A percentile compares a stretch with the other conserved stretches of the same genome.
These are phyloP conservation scores for Stagonosporopsis cucurbitacearum DNA, from an alignment of 2,329 filamentous ascomycete species.

Conservation along the genomic window DNA sequence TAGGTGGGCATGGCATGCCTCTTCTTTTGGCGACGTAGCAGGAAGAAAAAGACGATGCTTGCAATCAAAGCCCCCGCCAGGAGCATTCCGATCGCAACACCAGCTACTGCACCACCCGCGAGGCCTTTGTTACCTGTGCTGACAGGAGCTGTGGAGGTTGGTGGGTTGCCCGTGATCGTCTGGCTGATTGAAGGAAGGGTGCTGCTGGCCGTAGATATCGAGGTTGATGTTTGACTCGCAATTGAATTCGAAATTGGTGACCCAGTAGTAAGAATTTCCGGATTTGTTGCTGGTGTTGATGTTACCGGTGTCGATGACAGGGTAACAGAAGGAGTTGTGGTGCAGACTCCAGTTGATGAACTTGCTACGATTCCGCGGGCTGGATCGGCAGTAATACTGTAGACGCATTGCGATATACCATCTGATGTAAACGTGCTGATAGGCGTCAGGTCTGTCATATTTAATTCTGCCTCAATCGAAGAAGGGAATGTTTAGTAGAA, in stretches of 20 bases:
- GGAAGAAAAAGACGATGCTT: conserved; percentile 15
- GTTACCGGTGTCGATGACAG: too few species aligned
- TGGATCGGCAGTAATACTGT: not conserved
- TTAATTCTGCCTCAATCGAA: not conserved
- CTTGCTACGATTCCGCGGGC: not conserved
- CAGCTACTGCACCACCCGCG: conserved; percentile 22
- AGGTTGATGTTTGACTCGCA: not conserved
- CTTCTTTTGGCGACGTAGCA: conserved; percentile 21
- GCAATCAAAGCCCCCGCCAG: conserved; percentile 26
- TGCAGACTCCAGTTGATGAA: not conserved
- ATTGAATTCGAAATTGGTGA: not conserved
- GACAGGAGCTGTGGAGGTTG: not conserved
- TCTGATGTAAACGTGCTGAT: not conserved
- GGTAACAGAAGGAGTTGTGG: not conserved
- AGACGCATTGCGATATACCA: not conserved
- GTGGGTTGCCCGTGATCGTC: too few species aligned
- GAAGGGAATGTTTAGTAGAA: not conserved
- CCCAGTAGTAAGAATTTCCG: not conserved
- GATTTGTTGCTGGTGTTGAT: not conserved
- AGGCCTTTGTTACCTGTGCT: conserved; percentile 7
- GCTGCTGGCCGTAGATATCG: not conserved
- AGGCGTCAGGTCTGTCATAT: not conserved
- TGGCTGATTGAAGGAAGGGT: not conserved
- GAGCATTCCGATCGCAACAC: conserved; percentile 29
- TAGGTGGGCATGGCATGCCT: not conserved